Percentiles rank a stretch among this genome's conserved stretches.
These are phyloP conservation scores for Bertia moriformis DNA, from an alignment of 2,329 filamentous ascomycete genomes.

Conservation along the genomic window DNA sequence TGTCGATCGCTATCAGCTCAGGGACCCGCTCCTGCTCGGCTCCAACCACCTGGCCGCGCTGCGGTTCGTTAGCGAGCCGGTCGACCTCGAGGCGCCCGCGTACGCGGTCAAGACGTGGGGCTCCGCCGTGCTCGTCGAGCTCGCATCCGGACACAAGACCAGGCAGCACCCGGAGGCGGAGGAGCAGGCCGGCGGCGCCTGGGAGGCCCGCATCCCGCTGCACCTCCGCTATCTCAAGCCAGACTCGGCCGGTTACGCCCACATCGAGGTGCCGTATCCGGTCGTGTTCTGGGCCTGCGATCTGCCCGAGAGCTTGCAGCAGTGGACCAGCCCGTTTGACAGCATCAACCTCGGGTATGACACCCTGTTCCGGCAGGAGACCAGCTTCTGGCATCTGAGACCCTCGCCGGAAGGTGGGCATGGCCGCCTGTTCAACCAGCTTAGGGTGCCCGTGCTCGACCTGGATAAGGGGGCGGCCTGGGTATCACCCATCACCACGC, in stretches of 20 bases:
- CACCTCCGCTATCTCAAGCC: slow-evolving; percentile 73
- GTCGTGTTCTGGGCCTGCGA: slow-evolving; percentile 78
- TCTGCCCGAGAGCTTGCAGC: neutral
- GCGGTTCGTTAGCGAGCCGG: slow-evolving; percentile 56
- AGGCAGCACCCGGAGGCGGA: slow-evolving; percentile 30
- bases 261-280: slow-evolving; percentile 58
- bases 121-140: slow-evolving; percentile 60
- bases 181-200: slow-evolving; percentile 22
- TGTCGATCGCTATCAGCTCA: slow-evolving; percentile 74
- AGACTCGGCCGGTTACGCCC: slow-evolving; percentile 32
- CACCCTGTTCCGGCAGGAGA: neutral
- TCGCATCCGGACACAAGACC: too few species aligned
- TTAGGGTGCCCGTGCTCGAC: neutral
- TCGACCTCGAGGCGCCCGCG: slow-evolving; percentile 80
- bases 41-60: slow-evolving; percentile 65
- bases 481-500: neutral
- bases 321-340: neutral
- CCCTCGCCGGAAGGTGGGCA: neutral
- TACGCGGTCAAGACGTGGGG: slow-evolving; percentile 71
- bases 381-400: neutral
- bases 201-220: slow-evolving; percentile 61
- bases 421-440: neutral
- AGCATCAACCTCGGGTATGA: neutral
- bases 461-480: neutral
- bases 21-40: slow-evolving; percentile 59